Percentiles rank a stretch among this genome's conserved stretches.
Conservation (phyloP, 176 grass and related monocot species). For the Pontederia paniculata region DNA sequence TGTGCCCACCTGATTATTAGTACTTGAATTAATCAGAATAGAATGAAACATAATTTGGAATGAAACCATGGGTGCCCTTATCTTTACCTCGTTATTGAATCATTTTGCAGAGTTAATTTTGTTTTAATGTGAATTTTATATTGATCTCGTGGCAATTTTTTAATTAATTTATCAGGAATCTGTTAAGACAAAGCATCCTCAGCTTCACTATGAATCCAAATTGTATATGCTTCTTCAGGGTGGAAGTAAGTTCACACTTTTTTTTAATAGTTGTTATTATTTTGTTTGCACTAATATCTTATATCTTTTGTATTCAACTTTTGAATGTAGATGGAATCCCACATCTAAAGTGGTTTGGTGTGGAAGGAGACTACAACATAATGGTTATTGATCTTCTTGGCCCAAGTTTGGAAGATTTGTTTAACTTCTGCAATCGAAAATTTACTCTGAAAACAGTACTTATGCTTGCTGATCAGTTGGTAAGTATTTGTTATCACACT, state of each 20-base stretch:
- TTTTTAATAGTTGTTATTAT: conserved; percentile 3
- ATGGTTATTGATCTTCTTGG: conserved; percentile 93
- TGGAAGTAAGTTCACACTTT: conserved; percentile 48
- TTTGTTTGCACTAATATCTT: conserved; percentile 5
- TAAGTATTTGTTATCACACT: conserved; percentile 21
- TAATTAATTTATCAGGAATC: conserved; percentile 30
- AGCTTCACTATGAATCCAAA: conserved; percentile 81
- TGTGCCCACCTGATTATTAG: no score
- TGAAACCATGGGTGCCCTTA: no score
- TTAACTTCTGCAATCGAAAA: conserved; percentile 76
- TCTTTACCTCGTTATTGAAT: no score
- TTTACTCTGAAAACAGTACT: conserved; percentile 74
- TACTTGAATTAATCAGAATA: no score
- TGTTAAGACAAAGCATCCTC: conserved; percentile 70
- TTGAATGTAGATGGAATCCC: conserved; percentile 51
- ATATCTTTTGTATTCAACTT: conserved; percentile 1
- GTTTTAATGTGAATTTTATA: no score
- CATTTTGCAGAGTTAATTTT: no score
- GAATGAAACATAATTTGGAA: no score
- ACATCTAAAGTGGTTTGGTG: conserved; percentile 78
- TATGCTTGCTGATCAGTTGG: conserved; percentile 91
- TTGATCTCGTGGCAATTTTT: no score
- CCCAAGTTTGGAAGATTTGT: conserved; percentile 78
- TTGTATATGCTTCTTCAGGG: conserved; percentile 85
- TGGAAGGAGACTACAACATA: conserved; percentile 67